A percentile compares a stretch with the other conserved stretches of the same genome.
phyloP scores from a whole-genome alignment of 129 eudicot species.

The Erigeron canadensis region DNA sequence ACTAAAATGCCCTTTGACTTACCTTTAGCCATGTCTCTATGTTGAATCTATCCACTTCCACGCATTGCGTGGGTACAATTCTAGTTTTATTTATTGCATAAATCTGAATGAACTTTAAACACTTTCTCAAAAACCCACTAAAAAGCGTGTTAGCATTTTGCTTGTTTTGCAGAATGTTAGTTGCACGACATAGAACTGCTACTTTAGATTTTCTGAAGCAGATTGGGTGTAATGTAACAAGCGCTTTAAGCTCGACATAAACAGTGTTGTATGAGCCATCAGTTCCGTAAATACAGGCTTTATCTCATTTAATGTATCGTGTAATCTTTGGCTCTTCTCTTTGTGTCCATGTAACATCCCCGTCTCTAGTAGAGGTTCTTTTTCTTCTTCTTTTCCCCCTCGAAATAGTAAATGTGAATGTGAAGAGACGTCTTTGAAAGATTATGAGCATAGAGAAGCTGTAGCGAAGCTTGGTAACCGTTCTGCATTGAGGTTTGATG shows the following conservation, averaged over 20 bases:
- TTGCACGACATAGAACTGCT: neutral
- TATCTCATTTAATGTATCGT: neutral
- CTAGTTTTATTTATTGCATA: neutral
- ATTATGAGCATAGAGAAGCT: slow-evolving; percentile 1
- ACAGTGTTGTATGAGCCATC: neutral
- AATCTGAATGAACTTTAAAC: neutral
- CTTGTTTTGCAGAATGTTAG: too few species aligned
- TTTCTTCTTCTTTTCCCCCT: neutral
- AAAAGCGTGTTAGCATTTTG: neutral
- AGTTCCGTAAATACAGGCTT: neutral
- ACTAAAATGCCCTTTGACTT: too few species aligned
- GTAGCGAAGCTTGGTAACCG: neutral
- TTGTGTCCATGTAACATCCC: slow-evolving; percentile 2
- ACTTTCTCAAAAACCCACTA: neutral
- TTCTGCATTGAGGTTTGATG: neutral
- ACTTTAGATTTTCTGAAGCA: neutral
- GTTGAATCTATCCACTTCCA: too few species aligned
- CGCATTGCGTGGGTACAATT: too few species aligned
- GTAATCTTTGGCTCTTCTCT: neutral
- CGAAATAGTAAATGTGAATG: neutral
- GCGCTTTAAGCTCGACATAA: too few species aligned
- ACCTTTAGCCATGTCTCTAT: too few species aligned
- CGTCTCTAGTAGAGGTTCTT: neutral
- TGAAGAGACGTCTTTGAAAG: neutral
- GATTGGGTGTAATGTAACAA: neutral